Conservation (phyloP, 306 rosid genomes). For the Ormosia semicastrata region DNA sequence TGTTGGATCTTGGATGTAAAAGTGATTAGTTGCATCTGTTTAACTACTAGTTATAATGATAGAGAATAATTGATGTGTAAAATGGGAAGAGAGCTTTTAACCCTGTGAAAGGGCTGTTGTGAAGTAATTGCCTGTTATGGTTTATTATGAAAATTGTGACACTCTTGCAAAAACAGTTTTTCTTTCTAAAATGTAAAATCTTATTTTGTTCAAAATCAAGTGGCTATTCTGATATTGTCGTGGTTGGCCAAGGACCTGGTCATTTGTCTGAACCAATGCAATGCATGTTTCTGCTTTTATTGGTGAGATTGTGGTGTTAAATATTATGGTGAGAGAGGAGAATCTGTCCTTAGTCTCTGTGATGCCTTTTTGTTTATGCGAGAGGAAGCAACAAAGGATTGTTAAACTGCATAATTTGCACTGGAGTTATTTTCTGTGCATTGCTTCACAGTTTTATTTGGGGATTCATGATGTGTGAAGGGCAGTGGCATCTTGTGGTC, state of each 20-base stretch:
- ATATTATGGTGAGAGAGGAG: not conserved
- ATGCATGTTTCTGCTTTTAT: not conserved
- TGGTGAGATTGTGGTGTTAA: not conserved
- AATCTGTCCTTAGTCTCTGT: not conserved
- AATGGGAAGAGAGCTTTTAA: not conserved
- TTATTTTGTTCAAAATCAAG: not conserved
- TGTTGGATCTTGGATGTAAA: slow-evolving; percentile 12
- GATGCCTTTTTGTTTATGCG: not conserved
- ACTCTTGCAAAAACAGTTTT: not conserved
- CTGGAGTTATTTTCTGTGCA: not conserved
- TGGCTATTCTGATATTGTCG: not conserved
- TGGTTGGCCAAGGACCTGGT: slow-evolving; percentile 3
- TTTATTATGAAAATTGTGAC: not conserved
- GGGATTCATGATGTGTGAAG: not conserved
- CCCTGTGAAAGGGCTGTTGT: not conserved
- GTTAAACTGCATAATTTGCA: not conserved
- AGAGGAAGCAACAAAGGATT: not conserved
- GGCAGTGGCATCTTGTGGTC: not conserved
- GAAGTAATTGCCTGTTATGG: not conserved
- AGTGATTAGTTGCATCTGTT: not conserved
- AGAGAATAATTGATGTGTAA: not conserved
- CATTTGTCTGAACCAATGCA: not conserved
- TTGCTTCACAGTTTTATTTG: not conserved
- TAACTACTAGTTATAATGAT: not conserved
- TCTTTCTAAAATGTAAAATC: not conserved